Percentiles rank a stretch among this genome's conserved stretches.
phyloP scores from a whole-genome alignment of 352 stramenopile species.

The Pythium vanterpoolii region DNA sequence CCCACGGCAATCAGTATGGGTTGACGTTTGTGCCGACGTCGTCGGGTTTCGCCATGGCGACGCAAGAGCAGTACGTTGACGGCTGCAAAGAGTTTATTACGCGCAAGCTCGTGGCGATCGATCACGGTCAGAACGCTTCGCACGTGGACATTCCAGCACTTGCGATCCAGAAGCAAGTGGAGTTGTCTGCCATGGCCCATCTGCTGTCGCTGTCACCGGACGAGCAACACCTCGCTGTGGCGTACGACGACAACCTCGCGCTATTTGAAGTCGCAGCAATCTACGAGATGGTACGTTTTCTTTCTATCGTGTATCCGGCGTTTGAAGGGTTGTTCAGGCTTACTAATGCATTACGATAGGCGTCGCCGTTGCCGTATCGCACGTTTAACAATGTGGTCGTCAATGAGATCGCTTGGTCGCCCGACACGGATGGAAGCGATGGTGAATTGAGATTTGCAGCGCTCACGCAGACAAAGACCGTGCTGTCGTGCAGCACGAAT shows the following conservation, averaged over 20 bases:
- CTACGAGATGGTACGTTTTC: slow-evolving; percentile 36
- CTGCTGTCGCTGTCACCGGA: slow-evolving; percentile 51
- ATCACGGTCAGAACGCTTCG: slow-evolving; percentile 51
- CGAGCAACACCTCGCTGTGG: slow-evolving; percentile 48
- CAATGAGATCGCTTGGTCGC: slow-evolving; percentile 53
- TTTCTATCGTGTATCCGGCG: neutral
- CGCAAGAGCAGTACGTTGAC: slow-evolving; percentile 30
- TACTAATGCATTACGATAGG: slow-evolving; percentile 19
- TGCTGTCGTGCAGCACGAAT: slow-evolving; percentile 37
- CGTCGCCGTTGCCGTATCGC: slow-evolving; percentile 30
- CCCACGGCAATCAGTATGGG: slow-evolving; percentile 59
- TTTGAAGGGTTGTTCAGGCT: neutral
- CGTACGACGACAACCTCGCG: slow-evolving; percentile 40
- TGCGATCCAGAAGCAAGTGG: slow-evolving; percentile 32
- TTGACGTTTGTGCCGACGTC: slow-evolving; percentile 43
- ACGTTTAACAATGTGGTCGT: slow-evolving; percentile 33
- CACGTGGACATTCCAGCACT: slow-evolving; percentile 42
- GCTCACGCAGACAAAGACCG: slow-evolving; percentile 38
- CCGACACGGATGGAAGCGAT: slow-evolving; percentile 18
- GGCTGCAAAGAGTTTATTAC: slow-evolving; percentile 41
- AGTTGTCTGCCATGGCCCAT: slow-evolving; percentile 39
- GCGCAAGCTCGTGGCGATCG: slow-evolving; percentile 44
- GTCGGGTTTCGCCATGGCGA: slow-evolving; percentile 42
- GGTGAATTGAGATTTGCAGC: slow-evolving; percentile 27
- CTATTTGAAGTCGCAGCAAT: slow-evolving; percentile 62